phyloP scores from a whole-genome alignment of 2,329 filamentous ascomycete species.

The Rhytidhysteron rufulum region DNA sequence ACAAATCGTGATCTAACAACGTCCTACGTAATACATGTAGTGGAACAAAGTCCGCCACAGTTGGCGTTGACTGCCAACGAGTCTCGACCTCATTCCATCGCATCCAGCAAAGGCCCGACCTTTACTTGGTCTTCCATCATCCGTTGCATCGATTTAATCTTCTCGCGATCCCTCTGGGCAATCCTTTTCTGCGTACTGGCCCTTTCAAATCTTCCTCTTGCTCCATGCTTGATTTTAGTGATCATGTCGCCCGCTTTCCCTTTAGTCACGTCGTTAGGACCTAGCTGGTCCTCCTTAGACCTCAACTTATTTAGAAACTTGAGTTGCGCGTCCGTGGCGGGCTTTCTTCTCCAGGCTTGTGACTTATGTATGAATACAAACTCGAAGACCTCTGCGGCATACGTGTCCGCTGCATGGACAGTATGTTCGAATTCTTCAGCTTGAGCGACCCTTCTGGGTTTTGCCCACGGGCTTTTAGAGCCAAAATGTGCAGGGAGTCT shows the following conservation, averaged over 20 bases:
- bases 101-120: constrained; percentile 43
- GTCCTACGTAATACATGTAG: no score
- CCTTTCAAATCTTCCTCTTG: constrained; percentile 53
- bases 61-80: no score
- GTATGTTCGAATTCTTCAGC: constrained; percentile 67
- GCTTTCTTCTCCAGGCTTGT: constrained; percentile 65
- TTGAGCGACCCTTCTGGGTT: constrained; percentile 64
- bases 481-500: constrained; percentile 34
- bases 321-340: constrained; percentile 61
- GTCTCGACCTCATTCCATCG: no score
- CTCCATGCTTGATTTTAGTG: constrained; percentile 83
- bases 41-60: no score
- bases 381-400: constrained; percentile 64
- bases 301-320: constrained; percentile 66
- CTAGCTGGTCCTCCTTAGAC: constrained; percentile 52
- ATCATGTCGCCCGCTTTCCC: constrained; percentile 88
- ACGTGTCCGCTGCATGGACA: constrained; percentile 81
- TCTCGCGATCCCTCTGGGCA: constrained; percentile 35
- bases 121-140: constrained; percentile 42
- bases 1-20: no score
- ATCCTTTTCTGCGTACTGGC: constrained; percentile 28
- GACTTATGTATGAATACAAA: constrained; percentile 62
- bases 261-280: constrained; percentile 61
- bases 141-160: constrained; percentile 44
- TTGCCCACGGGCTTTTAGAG: constrained; percentile 57